These are phyloP conservation scores for Hymenoscyphus repandus DNA, from an alignment of 2,329 filamentous ascomycete species.

Conservation along the genomic window DNA sequence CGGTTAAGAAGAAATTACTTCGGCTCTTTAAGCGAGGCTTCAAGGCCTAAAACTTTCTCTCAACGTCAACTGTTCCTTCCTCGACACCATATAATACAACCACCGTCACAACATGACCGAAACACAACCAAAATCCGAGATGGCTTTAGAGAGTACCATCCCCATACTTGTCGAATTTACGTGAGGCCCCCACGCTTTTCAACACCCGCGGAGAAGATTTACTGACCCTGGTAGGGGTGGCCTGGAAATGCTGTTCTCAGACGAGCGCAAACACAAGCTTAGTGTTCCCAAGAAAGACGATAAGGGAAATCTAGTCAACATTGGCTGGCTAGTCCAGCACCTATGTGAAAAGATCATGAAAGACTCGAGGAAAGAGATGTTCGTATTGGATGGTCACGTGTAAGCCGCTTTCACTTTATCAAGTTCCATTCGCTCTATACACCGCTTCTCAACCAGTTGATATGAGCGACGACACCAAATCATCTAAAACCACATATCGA, in stretches of 20 bases:
- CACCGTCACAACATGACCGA: neutral
- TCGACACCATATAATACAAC: neutral
- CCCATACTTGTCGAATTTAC: slow-evolving; percentile 68
- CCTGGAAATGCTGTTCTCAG: slow-evolving; percentile 87
- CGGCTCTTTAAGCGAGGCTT: slow-evolving; percentile 9
- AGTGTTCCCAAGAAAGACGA: slow-evolving; percentile 59
- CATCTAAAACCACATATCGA: slow-evolving; percentile 15
- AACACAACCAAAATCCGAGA: slow-evolving; percentile 2
- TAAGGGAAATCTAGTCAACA: slow-evolving; percentile 56
- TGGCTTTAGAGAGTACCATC: slow-evolving; percentile 35
- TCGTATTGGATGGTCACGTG: slow-evolving; percentile 83
- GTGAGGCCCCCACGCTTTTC: slow-evolving; percentile 18
- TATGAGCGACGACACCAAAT: neutral
- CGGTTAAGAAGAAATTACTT: neutral
- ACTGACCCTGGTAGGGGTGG: slow-evolving; percentile 60
- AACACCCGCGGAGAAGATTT: neutral
- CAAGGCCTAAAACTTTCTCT: slow-evolving; percentile 9
- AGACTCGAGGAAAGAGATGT: slow-evolving; percentile 79
- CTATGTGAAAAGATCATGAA: slow-evolving; percentile 80
- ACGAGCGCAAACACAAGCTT: slow-evolving; percentile 69
- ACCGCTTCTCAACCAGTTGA: slow-evolving; percentile 10
- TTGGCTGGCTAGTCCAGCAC: slow-evolving; percentile 72
- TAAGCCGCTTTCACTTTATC: slow-evolving; percentile 42
- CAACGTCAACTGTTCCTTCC: neutral
- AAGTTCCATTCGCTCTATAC: neutral